phyloP scores from a whole-genome alignment of 2,329 filamentous ascomycete species.

The Daldinia eschscholtzii region DNA sequence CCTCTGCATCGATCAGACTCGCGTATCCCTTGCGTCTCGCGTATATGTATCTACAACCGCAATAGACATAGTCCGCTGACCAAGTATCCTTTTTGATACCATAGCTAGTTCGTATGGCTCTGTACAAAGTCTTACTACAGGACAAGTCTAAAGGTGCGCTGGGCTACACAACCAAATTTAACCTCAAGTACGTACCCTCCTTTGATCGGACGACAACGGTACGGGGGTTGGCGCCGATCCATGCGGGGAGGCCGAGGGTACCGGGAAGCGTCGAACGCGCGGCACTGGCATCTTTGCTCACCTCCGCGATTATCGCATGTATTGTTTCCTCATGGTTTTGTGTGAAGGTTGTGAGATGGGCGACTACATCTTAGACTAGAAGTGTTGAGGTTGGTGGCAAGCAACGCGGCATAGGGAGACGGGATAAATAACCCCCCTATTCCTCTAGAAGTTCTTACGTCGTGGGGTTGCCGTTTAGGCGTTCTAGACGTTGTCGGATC shows the following conservation, averaged over 20 bases:
- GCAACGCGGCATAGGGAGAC: neutral
- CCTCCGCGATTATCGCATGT: slow-evolving; percentile 32
- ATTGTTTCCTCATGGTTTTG: slow-evolving; percentile 35
- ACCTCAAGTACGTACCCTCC: slow-evolving; percentile 76
- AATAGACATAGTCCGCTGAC: neutral
- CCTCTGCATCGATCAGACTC: slow-evolving; percentile 1
- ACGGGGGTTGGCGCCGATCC: slow-evolving; percentile 47
- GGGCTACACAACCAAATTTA: slow-evolving; percentile 72
- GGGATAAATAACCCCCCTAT: neutral
- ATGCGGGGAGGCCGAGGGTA: slow-evolving; percentile 46
- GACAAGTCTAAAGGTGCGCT: slow-evolving; percentile 70
- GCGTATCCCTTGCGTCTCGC: neutral
- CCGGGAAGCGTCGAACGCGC: slow-evolving; percentile 52
- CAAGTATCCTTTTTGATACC: neutral
- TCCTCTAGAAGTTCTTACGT: neutral
- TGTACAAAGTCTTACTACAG: slow-evolving; percentile 73
- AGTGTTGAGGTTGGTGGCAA: neutral
- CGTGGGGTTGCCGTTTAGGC: neutral
- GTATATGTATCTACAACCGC: neutral
- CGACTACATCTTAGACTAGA: neutral
- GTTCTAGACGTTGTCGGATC: neutral
- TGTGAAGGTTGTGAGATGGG: slow-evolving; percentile 11
- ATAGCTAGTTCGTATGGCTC: slow-evolving; percentile 63
- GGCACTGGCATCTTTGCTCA: slow-evolving; percentile 45
- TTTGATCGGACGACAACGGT: slow-evolving; percentile 56